Evolutionary conservation across 1,139 yeast genomes (phyloP), one percentile per base, ranked within the genome.

Genomic region (Taphrina wiesneri): DNA sequence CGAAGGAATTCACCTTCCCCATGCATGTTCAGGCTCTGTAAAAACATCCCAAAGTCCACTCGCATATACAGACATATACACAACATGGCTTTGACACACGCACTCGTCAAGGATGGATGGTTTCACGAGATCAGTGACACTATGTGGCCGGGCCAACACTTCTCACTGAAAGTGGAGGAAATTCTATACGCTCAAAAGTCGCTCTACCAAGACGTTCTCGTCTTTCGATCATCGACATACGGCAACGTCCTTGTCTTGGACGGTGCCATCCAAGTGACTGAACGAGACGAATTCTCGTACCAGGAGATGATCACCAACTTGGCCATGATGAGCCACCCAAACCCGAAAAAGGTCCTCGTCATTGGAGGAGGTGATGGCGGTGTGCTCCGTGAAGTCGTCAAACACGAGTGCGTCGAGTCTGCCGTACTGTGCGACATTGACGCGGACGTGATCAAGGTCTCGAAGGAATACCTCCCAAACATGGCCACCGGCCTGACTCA

Each of bases 281-380:
- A 90, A 76, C 83, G 90, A 70, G 97, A 90, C 74, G 97, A 90
- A 77, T 89, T 87, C 77, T 89, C 96, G 60, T 78, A 90, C 79
- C 97, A 90, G 77, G 97, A 90, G 77, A 86, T 90, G 84, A 90
- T 90, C 73, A 81, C 95, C 19, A 95, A 90, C 74, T 78, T 88
- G 65, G 92, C 96, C 13, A 74, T 90, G 70, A 85, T 86, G 84
- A 79, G 88, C 23, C 97, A 90, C 76, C 85, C 86, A 43, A 75
- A 79, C 66, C 96, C 96, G 19, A 83, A 83, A 74, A 83, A 82
- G 67, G 96, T 90, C 21, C 82, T 90, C 68, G 96, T 90, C 57
- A 89, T 90, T 72, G 97, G 97, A 41, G 97, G 97, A 34, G 97
- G 97, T 49, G 97, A 90, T 77, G 96, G 97, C 71, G 97, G 97